These are phyloP conservation scores for Alopecurus myosuroides DNA, from an alignment of 176 grass and related monocot genomes.

Conservation along the genomic window DNA sequence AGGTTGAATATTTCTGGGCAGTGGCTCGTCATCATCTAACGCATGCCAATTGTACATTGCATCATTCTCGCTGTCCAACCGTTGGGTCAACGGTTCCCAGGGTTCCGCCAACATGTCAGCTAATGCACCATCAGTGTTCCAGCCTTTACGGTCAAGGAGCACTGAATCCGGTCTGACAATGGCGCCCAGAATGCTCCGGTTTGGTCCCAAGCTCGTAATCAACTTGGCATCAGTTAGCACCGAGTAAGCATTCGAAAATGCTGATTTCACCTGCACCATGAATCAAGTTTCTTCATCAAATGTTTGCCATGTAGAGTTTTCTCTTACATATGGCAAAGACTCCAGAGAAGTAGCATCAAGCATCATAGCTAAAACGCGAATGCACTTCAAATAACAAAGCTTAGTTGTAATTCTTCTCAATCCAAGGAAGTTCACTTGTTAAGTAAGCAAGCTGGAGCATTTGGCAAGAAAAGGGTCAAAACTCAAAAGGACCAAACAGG, in stretches of 20 bases:
- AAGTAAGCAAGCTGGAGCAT: background rate
- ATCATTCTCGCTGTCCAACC: slow-evolving; percentile 51
- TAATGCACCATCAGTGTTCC: slow-evolving; percentile 32
- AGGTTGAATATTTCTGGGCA: slow-evolving; percentile 62
- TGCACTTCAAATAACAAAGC: slow-evolving; percentile 3
- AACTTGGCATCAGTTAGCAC: slow-evolving; percentile 65
- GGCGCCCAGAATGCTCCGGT: slow-evolving; percentile 79
- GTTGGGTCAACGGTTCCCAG: slow-evolving; percentile 46
- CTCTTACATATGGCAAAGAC: background rate
- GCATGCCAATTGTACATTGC: slow-evolving; percentile 78
- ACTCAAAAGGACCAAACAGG: background rate
- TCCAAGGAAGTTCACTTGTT: background rate
- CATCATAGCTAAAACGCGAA: background rate
- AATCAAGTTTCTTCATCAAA: background rate
- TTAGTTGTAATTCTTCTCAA: background rate
- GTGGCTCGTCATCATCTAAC: slow-evolving; percentile 83
- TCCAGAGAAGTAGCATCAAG: background rate
- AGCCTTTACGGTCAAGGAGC: slow-evolving; percentile 86
- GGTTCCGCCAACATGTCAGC: slow-evolving; percentile 50
- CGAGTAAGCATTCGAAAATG: slow-evolving; percentile 83
- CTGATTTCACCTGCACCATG: slow-evolving; percentile 76
- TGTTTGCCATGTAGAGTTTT: background rate
- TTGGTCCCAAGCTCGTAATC: slow-evolving; percentile 56
- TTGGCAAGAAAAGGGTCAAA: background rate
- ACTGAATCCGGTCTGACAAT: slow-evolving; percentile 83